Conservation (phyloP, 768 basidiomycete genomes). For the Sporobolomyces phaffii region DNA sequence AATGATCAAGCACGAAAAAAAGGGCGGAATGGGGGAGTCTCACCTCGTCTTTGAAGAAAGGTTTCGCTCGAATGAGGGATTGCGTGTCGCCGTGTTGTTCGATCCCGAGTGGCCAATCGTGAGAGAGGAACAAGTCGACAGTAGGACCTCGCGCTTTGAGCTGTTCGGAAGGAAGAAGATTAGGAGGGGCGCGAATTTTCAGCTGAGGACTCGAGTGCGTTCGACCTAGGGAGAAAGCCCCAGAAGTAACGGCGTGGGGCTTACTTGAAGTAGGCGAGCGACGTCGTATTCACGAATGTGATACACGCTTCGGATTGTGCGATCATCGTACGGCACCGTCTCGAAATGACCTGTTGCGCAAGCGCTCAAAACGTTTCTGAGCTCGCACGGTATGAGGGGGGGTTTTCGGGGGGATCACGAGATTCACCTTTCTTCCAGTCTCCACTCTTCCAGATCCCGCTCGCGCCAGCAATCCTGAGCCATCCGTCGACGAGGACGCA, state of each 20-base stretch:
- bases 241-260: neutral
- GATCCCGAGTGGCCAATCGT: slow-evolving; percentile 90
- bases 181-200: too few relatives aligned
- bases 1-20: too few relatives aligned
- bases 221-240: neutral
- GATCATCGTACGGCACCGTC: slow-evolving; percentile 67
- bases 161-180: neutral
- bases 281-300: slow-evolving; percentile 84
- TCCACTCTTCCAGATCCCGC: slow-evolving; percentile 77
- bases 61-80: slow-evolving; percentile 65
- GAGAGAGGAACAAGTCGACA: slow-evolving; percentile 77
- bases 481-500: slow-evolving; percentile 75
- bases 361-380: too few relatives aligned
- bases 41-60: slow-evolving; percentile 65
- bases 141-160: slow-evolving; percentile 18
- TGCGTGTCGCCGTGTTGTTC: slow-evolving; percentile 69
- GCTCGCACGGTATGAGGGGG: too few relatives aligned
- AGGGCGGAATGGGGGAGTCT: neutral
- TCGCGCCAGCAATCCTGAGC: slow-evolving; percentile 78
- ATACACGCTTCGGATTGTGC: slow-evolving; percentile 73
- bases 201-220: too few relatives aligned
- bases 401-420: too few relatives aligned
- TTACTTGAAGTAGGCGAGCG: slow-evolving; percentile 60
- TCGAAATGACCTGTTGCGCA: slow-evolving; percentile 69
- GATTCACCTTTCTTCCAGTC: slow-evolving; percentile 65